Evolutionary conservation across 768 basidiomycete genomes (phyloP).

Genomic region (Saitozyma sp.): DNA sequence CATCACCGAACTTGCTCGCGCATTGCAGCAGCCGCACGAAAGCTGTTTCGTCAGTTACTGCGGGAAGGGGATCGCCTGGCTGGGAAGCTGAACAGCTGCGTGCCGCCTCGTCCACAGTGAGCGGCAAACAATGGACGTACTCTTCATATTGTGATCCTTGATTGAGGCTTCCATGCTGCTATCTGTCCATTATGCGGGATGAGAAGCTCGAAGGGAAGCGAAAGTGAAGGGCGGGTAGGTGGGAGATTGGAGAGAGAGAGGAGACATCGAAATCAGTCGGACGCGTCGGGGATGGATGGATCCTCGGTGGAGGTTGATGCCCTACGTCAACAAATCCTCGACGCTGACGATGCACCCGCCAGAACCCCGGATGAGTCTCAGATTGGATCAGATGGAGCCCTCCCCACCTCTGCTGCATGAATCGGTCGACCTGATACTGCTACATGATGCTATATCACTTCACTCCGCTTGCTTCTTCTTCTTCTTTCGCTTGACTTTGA

Average conservation of each 20-base stretch:
- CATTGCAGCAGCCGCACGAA: slow-evolving; percentile 48
- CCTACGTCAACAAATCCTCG: not conserved
- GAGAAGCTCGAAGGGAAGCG: slow-evolving; percentile 14
- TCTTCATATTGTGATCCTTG: slow-evolving; percentile 24
- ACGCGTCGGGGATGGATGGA: not conserved
- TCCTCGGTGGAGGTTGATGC: not conserved
- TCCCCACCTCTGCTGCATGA: not conserved
- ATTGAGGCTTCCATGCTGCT: slow-evolving; percentile 33
- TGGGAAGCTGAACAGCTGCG: not conserved
- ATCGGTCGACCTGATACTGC: not conserved
- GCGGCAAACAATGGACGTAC: slow-evolving; percentile 6
- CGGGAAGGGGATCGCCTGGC: not conserved
- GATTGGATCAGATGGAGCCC: not conserved
- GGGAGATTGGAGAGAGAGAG: not conserved
- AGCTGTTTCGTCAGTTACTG: slow-evolving; percentile 6
- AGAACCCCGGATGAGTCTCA: not conserved
- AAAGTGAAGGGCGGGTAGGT: not conserved
- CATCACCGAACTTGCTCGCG: slow-evolving; percentile 49
- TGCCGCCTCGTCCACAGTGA: not conserved
- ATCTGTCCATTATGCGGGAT: slow-evolving; percentile 19
- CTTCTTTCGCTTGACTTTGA: slow-evolving; percentile 50
- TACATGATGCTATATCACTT: not conserved
- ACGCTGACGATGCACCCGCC: too few relatives aligned
- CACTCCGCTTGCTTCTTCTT: slow-evolving; percentile 25
- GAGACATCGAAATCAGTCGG: not conserved